phyloP scores from a whole-genome alignment of 352 stramenopile genomes.

The Phytophthora agathidicida region DNA sequence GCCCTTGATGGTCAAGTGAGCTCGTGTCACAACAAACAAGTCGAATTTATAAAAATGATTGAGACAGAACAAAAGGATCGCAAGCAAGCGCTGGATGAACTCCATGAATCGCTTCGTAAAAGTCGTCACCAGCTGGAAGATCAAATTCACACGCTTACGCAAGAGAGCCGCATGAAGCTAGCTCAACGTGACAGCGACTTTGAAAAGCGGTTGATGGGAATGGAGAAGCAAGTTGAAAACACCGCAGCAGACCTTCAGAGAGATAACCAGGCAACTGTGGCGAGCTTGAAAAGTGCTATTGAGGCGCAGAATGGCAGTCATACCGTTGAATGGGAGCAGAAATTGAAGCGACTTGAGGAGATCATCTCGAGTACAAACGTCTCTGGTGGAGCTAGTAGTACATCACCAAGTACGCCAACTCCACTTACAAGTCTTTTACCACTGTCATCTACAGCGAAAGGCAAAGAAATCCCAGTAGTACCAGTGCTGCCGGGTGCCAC shows the following conservation, averaged over 20 bases:
- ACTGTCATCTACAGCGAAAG: not conserved
- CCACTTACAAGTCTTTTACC: not conserved
- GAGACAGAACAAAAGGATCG: conserved; percentile 60
- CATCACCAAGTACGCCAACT: not conserved
- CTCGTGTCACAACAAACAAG: conserved; percentile 36
- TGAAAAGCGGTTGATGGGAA: conserved; percentile 41
- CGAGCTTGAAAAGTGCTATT: conserved; percentile 12
- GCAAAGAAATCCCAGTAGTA: not conserved
- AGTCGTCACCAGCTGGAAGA: conserved; percentile 57
- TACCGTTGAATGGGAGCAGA: conserved; percentile 23
- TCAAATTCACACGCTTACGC: conserved; percentile 41
- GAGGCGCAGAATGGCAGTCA: conserved; percentile 10
- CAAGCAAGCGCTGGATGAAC: conserved; percentile 37
- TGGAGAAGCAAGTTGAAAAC: conserved; percentile 34
- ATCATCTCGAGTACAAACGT: conserved; percentile 27
- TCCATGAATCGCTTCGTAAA: conserved; percentile 54
- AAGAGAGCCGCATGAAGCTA: conserved; percentile 46
- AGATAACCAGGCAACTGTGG: conserved; percentile 18
- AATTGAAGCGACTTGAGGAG: conserved; percentile 35
- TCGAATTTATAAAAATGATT: conserved; percentile 39
- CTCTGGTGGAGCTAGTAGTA: not conserved
- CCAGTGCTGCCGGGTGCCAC: not conserved
- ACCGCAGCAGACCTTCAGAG: conserved; percentile 8
- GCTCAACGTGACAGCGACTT: conserved; percentile 32
- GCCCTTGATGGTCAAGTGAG: conserved; percentile 26